phyloP scores from a whole-genome alignment of 1,139 yeast genomes.

The Lodderomyces jiufengensis region DNA sequence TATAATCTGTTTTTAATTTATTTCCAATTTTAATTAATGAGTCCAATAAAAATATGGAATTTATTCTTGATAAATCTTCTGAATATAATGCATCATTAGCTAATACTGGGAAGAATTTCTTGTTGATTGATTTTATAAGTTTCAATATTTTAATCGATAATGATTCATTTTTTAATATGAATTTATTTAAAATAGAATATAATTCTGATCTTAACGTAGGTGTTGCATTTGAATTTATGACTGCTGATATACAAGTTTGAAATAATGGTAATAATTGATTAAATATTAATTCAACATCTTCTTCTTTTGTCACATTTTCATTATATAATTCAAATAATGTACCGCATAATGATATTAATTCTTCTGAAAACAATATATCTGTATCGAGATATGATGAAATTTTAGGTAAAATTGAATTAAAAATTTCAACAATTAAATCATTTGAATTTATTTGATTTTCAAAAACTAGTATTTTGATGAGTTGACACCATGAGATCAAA shows the following conservation, averaged over 20 bases:
- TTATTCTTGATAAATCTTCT: constrained; percentile 74
- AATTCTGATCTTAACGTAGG: constrained; percentile 71
- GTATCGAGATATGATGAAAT: constrained; percentile 68
- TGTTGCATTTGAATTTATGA: constrained; percentile 65
- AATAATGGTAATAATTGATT: constrained; percentile 66
- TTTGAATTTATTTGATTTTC: constrained; percentile 40
- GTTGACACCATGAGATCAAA: constrained; percentile 78
- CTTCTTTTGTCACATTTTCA: constrained; percentile 25
- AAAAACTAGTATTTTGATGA: constrained; percentile 68
- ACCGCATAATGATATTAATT: constrained; percentile 71
- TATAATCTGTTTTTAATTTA: constrained; percentile 48
- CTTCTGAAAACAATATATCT: constrained; percentile 69
- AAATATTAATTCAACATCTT: constrained; percentile 23
- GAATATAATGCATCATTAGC: constrained; percentile 79
- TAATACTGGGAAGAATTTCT: constrained; percentile 57
- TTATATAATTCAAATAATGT: constrained; percentile 59
- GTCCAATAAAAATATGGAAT: constrained; percentile 71
- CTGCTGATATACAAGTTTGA: constrained; percentile 70
- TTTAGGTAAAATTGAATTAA: constrained; percentile 73
- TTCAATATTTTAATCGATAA: constrained; percentile 46
- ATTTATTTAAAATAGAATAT: constrained; percentile 68
- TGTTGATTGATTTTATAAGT: constrained; percentile 57
- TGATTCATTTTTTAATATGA: constrained; percentile 45
- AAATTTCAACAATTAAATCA: constrained; percentile 69
- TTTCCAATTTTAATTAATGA: constrained; percentile 60